Evolutionary conservation across 768 basidiomycete genomes (phyloP).

Genomic region (Neoboletus magnificus): DNA sequence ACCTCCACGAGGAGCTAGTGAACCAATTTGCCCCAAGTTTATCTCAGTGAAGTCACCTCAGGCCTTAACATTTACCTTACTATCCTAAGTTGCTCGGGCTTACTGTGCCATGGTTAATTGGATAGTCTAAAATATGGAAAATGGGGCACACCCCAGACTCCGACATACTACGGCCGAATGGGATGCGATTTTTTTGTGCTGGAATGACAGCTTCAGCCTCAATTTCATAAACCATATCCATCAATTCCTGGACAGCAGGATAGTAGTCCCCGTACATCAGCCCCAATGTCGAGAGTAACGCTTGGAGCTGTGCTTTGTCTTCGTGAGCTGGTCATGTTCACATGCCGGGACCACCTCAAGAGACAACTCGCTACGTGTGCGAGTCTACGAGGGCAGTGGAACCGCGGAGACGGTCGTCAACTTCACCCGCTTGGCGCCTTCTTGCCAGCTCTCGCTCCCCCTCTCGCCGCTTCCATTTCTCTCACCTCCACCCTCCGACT

Average conservation of each 20-base stretch:
- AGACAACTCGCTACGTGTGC: not conserved
- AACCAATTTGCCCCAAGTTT: not conserved
- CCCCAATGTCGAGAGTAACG: not conserved
- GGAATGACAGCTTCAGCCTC: not conserved
- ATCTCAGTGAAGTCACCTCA: not conserved
- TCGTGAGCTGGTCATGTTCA: not conserved
- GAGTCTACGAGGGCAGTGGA: not conserved
- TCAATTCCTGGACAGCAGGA: not conserved
- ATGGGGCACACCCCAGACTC: too few species aligned
- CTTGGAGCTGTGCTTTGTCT: not conserved
- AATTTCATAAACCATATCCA: not conserved
- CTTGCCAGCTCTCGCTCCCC: not conserved
- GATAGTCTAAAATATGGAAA: not conserved
- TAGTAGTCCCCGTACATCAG: too few species aligned
- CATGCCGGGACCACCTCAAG: too few species aligned
- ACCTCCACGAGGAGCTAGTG: not conserved
- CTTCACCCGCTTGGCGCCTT: conserved; percentile 10
- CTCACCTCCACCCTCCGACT: not conserved
- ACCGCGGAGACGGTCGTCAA: not conserved
- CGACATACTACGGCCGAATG: too few species aligned
- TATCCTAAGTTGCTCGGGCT: not conserved
- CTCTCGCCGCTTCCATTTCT: not conserved
- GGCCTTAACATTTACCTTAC: too few species aligned
- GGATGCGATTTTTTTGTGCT: too few species aligned
- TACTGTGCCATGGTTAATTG: not conserved